These are phyloP conservation scores for Gynochthodes officinalis DNA, from an alignment of 257 asterid genomes.

Conservation along the genomic window DNA sequence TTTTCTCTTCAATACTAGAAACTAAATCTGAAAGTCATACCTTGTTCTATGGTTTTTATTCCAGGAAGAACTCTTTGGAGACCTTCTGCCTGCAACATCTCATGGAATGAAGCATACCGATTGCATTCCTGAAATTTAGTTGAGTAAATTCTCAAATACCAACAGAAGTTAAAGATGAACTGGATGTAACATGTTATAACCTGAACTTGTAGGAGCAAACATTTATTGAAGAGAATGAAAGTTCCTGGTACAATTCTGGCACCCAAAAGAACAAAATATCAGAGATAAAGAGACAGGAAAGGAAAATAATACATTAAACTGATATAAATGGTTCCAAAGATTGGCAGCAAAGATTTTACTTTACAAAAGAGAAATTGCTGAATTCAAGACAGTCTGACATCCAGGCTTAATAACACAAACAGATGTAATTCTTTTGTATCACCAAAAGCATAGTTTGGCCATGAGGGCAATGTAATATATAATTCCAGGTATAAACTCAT, in stretches of 20 bases:
- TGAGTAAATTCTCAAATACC: slow-evolving; percentile 13
- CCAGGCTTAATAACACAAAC: background rate
- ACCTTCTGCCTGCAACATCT: slow-evolving; percentile 73
- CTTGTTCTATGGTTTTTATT: slow-evolving; percentile 61
- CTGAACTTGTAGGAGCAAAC: slow-evolving; percentile 78
- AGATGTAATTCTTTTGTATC: background rate
- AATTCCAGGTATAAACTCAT: no score
- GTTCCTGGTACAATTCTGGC: slow-evolving; percentile 58
- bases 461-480: background rate
- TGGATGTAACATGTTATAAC: slow-evolving; percentile 37
- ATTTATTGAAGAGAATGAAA: slow-evolving; percentile 61
- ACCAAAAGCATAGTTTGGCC: background rate
- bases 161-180: slow-evolving; percentile 13
- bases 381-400: background rate
- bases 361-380: background rate
- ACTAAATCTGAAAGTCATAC: slow-evolving; percentile 26
- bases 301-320: slow-evolving; percentile 5
- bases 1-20: background rate
- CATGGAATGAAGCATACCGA: slow-evolving; percentile 65
- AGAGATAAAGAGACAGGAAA: slow-evolving; percentile 15
- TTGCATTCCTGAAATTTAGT: slow-evolving; percentile 48
- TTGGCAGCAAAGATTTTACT: background rate
- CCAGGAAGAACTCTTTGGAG: slow-evolving; percentile 77
- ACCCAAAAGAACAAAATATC: slow-evolving; percentile 26
- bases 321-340: background rate